phyloP scores from a whole-genome alignment of 169 alveolate species.

The Toxoplasma gondii region DNA sequence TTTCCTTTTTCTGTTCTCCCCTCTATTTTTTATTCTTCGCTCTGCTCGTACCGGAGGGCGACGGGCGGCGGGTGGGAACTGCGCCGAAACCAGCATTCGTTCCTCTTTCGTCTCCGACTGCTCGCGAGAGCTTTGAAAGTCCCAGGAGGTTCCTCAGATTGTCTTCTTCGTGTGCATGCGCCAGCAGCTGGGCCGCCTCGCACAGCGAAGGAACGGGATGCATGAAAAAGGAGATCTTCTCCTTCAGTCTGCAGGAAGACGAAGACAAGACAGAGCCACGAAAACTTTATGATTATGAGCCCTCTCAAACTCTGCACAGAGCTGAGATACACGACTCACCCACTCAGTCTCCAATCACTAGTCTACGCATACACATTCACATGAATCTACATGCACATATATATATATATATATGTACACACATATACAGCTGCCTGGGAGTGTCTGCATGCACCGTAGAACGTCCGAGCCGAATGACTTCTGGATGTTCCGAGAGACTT shows the following conservation, averaged over 20 bases:
- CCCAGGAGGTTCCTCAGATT: neutral
- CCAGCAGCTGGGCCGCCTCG: constrained; percentile 23
- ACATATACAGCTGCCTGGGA: no score
- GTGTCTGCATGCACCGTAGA: no score
- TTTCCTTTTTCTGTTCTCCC: neutral
- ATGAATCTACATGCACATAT: neutral
- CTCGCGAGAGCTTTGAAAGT: neutral
- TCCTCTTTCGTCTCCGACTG: neutral
- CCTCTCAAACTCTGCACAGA: neutral
- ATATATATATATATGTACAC: no score
- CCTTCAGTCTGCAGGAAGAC: constrained; percentile 4
- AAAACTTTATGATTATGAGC: neutral
- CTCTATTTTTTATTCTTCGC: neutral
- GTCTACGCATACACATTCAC: no score
- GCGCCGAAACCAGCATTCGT: neutral
- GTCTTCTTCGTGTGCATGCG: neutral
- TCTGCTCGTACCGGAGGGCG: neutral
- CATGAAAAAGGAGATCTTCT: constrained; percentile 11
- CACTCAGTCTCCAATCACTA: no score
- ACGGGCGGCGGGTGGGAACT: neutral
- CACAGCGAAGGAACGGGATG: constrained; percentile 17
- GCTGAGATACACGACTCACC: no score
- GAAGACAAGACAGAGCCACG: neutral
- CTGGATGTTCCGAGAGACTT: no score
- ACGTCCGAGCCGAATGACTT: no score